Evolutionary conservation across 2,329 filamentous ascomycete genomes (phyloP), one percentile per base, ranked within the genome.

Genomic region (Herpomyces periplanetae): DNA sequence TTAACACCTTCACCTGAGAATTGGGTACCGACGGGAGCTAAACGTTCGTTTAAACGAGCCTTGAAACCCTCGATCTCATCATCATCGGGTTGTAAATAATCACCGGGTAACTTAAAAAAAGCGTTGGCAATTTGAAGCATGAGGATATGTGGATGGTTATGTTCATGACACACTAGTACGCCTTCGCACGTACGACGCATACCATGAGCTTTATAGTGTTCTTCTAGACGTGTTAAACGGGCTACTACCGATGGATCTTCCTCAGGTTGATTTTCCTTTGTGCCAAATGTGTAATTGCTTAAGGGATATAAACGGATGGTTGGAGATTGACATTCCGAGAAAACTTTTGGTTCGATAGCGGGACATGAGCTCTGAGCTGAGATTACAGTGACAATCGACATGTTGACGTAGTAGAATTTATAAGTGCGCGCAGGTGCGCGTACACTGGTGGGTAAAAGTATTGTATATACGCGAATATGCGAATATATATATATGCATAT

Each of bases 101-200:
- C 80, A 23, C 80, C 80, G 0, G 80, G 80, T 19, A 96, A 53
- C 45, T 96, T 96, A 48, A 96, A 96, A 45, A 96, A 96, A 10
- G 80, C 75, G 39, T 96, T 96, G 20, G 80, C 80, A 32, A 96
- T 96, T 48, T 96, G 80, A 26, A 96, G 51, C 80, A 96, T 91
- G 28, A 96, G 47, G 27, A 96, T 85, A 40, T 96, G 80, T 7
- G 80, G 80, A 40, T 91, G 80, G 43, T 88, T 91, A 47, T 91
- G 75, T 42, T 96, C 80, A 39, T 96, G 80, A 44, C 80, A 96
- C 29, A 96, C 69, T 18, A 96, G 52, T 30, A 96, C 69, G 31
- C 73, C 80, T 43, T 96, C 80, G 40, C 75, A 88, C 8, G 80
- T 91, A 21, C 80, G 61, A 22, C 80, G 62, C 80, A 96, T 96